Base-by-base conservation (phyloP, 2,329 filamentous ascomycete genomes). In the Phialophora expanda region DNA sequence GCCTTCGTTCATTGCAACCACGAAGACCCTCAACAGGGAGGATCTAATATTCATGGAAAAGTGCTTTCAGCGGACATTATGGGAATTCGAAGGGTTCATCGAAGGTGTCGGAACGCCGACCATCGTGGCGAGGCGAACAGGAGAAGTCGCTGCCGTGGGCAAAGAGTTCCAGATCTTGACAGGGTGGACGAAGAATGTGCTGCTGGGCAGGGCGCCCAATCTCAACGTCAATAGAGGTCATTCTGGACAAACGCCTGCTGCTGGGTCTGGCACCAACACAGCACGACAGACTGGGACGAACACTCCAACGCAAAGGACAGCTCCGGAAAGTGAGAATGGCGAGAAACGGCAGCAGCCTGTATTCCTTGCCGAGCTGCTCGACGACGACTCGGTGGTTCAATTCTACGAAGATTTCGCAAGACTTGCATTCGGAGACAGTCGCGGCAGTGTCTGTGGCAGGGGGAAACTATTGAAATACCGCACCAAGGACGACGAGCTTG, bases 31-130 rank as follows among this genome's bases (percentile, higher is more conserved):
- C 67, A 93, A 92, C 70, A 84, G 89, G 20, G 90, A 95, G 73
- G 95, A 99, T 77, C 83, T 98, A 30, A 89, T 99, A 24, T 97
- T 98, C 77, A 97, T 97, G 90, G 95, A 99, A 77, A 96, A 96
- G 79, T 96, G 91, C 74, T 92, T 98, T 75, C 95, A 99, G 78
- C 87, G 95, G 44, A 96, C 92, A 0, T 83, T 98, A 11, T 92
- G 93, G 74, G 93, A 97, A 76, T 96, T 96, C 74, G 92, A 98
- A 75, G 92, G 96, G 70, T 95, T 96, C 71, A 90, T 97, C 81
- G 88, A 91, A 64, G 89, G 92, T 69, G 92, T 90, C 67, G 92
- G 92, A 46, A 96, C 93, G 3, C 95, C 95, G 0, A 96, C 93
- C 0, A 88, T 99, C 65, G 92, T 98, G 28, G 96, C 92, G 74